phyloP scores from a whole-genome alignment of 1,139 yeast genomes.

The Meyerozyma carpophila region DNA sequence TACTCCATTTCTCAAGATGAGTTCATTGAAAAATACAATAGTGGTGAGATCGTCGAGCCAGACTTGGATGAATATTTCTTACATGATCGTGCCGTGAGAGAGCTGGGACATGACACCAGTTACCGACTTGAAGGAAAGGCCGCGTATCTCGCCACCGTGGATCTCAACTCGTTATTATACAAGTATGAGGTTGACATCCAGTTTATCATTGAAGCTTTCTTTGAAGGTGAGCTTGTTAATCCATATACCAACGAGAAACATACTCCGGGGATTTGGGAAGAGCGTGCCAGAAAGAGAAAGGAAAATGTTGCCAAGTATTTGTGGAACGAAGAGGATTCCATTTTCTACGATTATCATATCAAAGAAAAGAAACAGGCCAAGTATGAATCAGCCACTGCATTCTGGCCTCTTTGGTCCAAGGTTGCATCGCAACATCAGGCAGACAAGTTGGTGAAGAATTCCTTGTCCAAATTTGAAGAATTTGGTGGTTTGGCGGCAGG shows the following conservation, averaged over 20 bases:
- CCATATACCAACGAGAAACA: conserved; percentile 27
- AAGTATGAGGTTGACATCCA: conserved; percentile 90
- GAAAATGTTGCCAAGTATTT: conserved; percentile 58
- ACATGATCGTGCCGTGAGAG: conserved; percentile 94
- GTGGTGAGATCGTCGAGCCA: conserved; percentile 64
- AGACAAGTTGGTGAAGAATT: conserved; percentile 46
- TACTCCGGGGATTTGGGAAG: conserved; percentile 54
- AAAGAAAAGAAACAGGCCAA: conserved; percentile 49
- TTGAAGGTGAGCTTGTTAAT: conserved; percentile 41
- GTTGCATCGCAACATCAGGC: conserved; percentile 75
- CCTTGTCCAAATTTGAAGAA: conserved; percentile 73
- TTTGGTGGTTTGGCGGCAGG: conserved; percentile 90
- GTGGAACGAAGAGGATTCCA: conserved; percentile 80
- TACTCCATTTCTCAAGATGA: conserved; percentile 58
- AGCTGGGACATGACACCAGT: conserved; percentile 94
- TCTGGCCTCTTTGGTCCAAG: conserved; percentile 92
- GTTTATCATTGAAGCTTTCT: conserved; percentile 50
- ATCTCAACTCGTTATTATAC: conserved; percentile 78
- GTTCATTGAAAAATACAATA: conserved; percentile 67
- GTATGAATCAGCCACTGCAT: conserved; percentile 85
- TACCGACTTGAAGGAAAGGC: conserved; percentile 87
- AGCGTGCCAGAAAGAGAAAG: conserved; percentile 52
- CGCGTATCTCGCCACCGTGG: conserved; percentile 88
- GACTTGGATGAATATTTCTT: conserved; percentile 80
- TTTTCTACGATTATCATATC: conserved; percentile 83